A percentile compares a stretch with the other conserved stretches of the same genome.
Evolutionary conservation across 1,284 basidiomycete genomes (phyloP).

Genomic region (Fomitopsis palustris): DNA sequence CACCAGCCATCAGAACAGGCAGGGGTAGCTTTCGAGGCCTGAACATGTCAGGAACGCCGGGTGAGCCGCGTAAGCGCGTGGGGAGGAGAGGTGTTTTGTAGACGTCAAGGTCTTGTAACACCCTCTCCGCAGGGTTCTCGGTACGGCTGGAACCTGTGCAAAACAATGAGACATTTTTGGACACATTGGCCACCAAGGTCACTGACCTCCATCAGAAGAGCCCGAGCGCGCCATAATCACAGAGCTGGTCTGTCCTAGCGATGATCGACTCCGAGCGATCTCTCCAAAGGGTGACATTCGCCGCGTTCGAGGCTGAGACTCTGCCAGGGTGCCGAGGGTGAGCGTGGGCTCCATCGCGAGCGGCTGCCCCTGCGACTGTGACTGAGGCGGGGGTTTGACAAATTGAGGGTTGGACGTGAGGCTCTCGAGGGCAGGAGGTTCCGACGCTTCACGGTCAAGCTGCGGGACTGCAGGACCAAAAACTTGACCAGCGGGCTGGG

Average conservation of each 20-base stretch:
- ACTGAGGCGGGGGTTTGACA: slow-evolving; percentile 51
- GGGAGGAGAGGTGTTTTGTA: slow-evolving; percentile 75
- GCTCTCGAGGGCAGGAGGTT: slow-evolving; percentile 61
- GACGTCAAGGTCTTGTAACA: slow-evolving; percentile 64
- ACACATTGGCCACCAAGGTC: no score
- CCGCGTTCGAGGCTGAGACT: slow-evolving; percentile 43
- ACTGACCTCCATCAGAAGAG: neutral
- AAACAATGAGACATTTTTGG: neutral
- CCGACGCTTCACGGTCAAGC: slow-evolving; percentile 47
- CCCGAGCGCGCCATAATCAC: neutral
- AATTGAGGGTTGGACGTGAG: slow-evolving; percentile 65
- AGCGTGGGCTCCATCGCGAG: slow-evolving; percentile 25
- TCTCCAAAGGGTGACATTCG: neutral
- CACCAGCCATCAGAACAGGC: slow-evolving; percentile 52
- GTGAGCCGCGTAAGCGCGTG: slow-evolving; percentile 54
- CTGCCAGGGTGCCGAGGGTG: slow-evolving; percentile 62
- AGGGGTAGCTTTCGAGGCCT: slow-evolving; percentile 49
- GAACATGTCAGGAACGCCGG: slow-evolving; percentile 60
- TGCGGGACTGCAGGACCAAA: slow-evolving; percentile 42
- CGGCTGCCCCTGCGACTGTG: slow-evolving; percentile 26
- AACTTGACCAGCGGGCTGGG: slow-evolving; percentile 50
- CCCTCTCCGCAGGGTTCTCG: slow-evolving; percentile 54
- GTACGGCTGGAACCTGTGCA: slow-evolving; percentile 19
- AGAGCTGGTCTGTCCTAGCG: slow-evolving; percentile 4
- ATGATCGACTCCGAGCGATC: neutral